Base-by-base conservation (phyloP, 805 yeast genomes). In the Isabelozyma pseudorhagii region DNA sequence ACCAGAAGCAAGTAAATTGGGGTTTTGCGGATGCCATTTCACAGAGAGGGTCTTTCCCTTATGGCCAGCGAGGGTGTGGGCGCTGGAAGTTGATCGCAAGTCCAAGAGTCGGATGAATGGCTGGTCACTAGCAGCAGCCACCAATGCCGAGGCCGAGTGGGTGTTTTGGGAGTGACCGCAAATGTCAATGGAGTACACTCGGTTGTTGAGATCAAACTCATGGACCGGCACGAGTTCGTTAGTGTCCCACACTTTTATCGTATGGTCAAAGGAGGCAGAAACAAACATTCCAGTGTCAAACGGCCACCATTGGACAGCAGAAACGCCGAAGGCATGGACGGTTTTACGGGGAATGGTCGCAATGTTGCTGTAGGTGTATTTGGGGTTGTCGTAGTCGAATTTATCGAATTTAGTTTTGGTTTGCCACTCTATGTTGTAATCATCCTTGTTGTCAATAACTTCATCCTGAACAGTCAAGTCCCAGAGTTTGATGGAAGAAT, bases 301-400 rank as follows among this genome's bases (percentile, higher is more conserved):
- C 0, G 94, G 91, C 93, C 97, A 93, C 97, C 97, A 92, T 57
- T 78, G 74, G 0, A 89, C 72, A 13, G 80, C 68, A 0, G 96
- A 87, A 0, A 92, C 75, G 0, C 97, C 96, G 62, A 76, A 89
- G 15, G 69, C 63, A 61, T 92, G 97, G 13, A 64, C 74, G 5
- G 73, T 46, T 46, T 64, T 68, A 18, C 73, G 58, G 0, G 77
- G 77, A 4, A 74, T 55, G 4, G 73, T 60, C 4, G 72, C 77
- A 4, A 73, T 34, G 14, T 54, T 52, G 5, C 52, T 15, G 34
- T 51, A 67, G 8, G 70, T 52, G 4, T 61, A 45, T 54, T 61
- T 57, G 4, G 72, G 64, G 14, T 65, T 54, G 36, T 74, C 68
- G 27, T 69, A 62, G 17, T 72, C 77, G 49, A 63, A 62, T 31